A percentile compares a stretch with the other conserved stretches of the same genome.
phyloP scores from a whole-genome alignment of 2,329 filamentous ascomycete species.

The Talaromyces sp. region DNA sequence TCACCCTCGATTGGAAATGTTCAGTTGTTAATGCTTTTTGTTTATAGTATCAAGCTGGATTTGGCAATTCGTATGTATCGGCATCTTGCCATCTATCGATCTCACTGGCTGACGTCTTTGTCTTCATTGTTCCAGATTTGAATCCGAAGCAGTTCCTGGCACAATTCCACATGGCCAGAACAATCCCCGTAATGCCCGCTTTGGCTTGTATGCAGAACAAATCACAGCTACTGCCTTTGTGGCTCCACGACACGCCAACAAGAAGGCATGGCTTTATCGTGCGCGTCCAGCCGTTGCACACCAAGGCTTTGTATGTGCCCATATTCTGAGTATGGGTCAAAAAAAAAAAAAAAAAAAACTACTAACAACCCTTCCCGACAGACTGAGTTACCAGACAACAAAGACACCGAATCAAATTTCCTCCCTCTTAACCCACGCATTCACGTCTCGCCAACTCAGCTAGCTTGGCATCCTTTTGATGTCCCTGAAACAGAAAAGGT shows the following conservation, averaged over 20 bases:
- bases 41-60: slow-evolving; percentile 58
- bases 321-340: too few species aligned
- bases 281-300: slow-evolving; percentile 60
- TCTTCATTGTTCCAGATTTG: slow-evolving; percentile 32
- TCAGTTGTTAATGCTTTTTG: neutral
- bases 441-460: slow-evolving; percentile 58
- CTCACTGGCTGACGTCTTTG: slow-evolving; percentile 31
- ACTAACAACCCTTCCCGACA: too few species aligned
- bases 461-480: slow-evolving; percentile 61
- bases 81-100: slow-evolving; percentile 15
- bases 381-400: slow-evolving; percentile 50
- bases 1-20: neutral
- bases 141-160: slow-evolving; percentile 42
- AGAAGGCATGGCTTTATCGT: slow-evolving; percentile 63
- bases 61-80: slow-evolving; percentile 52
- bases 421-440: slow-evolving; percentile 54
- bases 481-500: slow-evolving; percentile 52
- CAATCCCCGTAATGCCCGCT: slow-evolving; percentile 40
- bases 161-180: slow-evolving; percentile 44
- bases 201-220: slow-evolving; percentile 45
- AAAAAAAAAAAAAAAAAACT: too few species aligned
- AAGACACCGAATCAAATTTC: slow-evolving; percentile 37
- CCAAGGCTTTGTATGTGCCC: slow-evolving; percentile 50
- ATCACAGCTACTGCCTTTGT: slow-evolving; percentile 64
- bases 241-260: slow-evolving; percentile 58